These are phyloP conservation scores for Colletotrichum tropicale DNA, from an alignment of 2,329 filamentous ascomycete species.

Conservation along the genomic window DNA sequence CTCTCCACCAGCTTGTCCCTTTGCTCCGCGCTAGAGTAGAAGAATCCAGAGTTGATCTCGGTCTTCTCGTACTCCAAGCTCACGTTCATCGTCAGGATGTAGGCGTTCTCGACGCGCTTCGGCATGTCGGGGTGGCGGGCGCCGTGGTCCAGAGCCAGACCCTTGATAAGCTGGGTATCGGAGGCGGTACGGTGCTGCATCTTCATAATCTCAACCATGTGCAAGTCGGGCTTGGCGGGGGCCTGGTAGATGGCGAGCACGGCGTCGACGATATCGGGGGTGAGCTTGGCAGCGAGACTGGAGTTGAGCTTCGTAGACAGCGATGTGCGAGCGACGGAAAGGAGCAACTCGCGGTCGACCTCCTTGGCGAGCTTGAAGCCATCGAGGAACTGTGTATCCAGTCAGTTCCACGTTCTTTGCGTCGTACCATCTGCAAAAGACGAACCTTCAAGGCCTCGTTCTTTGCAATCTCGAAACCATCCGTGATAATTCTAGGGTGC, in stretches of 20 bases:
- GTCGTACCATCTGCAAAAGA: neutral
- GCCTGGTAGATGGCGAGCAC: conserved; percentile 93
- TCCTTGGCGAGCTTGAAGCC: conserved; percentile 87
- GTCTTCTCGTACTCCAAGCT: conserved; percentile 99
- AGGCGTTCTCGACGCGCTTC: conserved; percentile 93
- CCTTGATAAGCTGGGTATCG: conserved; percentile 94
- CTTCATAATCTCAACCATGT: conserved; percentile 99
- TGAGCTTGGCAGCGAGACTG: conserved; percentile 87
- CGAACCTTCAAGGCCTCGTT: conserved; percentile 83
- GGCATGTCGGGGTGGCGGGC: conserved; percentile 98
- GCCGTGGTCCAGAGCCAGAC: conserved; percentile 92
- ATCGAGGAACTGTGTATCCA: conserved; percentile 78
- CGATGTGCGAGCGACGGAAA: conserved; percentile 92
- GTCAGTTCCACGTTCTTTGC: neutral
- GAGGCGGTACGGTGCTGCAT: conserved; percentile 98
- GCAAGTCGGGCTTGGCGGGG: conserved; percentile 90
- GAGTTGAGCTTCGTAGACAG: conserved; percentile 94
- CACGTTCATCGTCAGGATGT: conserved; percentile 94
- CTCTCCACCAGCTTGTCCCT: conserved; percentile 98
- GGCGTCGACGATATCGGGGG: conserved; percentile 93
- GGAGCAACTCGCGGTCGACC: conserved; percentile 90
- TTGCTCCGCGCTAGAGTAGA: conserved; percentile 96
- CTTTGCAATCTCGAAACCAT: conserved; percentile 98
- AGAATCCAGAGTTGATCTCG: conserved; percentile 98
- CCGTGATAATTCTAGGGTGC: conserved; percentile 94